A percentile compares a stretch with the other conserved stretches of the same genome.
Conservation (phyloP, 2,329 filamentous ascomycete genomes). For the Venturia nashicola region DNA sequence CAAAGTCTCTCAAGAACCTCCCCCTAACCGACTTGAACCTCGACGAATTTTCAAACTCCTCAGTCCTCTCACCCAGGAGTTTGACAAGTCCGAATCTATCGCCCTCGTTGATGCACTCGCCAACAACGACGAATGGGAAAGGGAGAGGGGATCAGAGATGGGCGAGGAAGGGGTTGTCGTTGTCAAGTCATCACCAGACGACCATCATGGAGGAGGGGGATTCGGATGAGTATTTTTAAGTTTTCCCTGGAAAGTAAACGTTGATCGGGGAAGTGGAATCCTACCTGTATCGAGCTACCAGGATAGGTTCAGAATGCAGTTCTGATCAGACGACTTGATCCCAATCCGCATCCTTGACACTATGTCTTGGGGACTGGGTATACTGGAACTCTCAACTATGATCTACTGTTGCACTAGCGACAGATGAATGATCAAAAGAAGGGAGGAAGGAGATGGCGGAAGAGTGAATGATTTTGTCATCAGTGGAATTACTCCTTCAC, state of each 20-base stretch:
- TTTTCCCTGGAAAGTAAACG: not conserved
- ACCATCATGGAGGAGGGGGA: conserved; percentile 5
- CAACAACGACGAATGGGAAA: not conserved
- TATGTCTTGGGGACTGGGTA: too few species aligned
- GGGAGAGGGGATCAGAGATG: not conserved
- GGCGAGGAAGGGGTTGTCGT: conserved; percentile 2
- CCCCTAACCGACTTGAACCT: conserved; percentile 2
- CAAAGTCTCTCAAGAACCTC: not conserved
- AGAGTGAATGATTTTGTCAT: not conserved
- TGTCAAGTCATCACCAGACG: conserved; percentile 2
- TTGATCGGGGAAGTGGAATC: not conserved
- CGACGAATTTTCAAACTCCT: not conserved
- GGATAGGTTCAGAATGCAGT: not conserved
- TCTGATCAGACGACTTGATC: not conserved
- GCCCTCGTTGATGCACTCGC: not conserved
- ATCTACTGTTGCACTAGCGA: too few species aligned
- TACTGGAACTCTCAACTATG: too few species aligned
- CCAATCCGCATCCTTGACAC: not conserved
- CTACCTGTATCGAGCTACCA: not conserved
- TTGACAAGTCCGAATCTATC: conserved; percentile 1
- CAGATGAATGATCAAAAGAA: too few species aligned
- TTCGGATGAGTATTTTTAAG: conserved; percentile 6
- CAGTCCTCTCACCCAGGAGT: not conserved
- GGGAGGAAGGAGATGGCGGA: not conserved
- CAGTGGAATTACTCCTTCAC: not conserved